Evolutionary conservation across 176 grass and related monocot species (phyloP), one percentile per base, ranked within the genome.

Genomic region (Miscanthus lutarioriparius): DNA sequence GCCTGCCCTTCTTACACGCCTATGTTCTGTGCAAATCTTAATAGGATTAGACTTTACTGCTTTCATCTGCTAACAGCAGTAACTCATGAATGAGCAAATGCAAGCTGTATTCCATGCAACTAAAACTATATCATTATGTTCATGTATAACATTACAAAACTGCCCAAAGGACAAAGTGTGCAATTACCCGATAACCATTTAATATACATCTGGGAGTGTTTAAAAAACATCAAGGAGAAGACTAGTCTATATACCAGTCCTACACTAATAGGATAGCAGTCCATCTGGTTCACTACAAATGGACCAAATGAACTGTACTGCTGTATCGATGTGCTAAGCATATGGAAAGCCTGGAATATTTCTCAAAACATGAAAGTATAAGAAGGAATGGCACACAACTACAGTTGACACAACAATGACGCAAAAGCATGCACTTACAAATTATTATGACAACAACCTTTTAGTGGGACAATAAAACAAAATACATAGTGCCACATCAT

Each of bases 381-480:
- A 54, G 17, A 30, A 54, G 45, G 63, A 75, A 15, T 22, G 22
- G 53, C 14, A 67, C 22, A 59, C n/a, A 62, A 62, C 53, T 58
- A 66, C 12, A 83, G 41, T 33, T 79, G 63, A 33, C 81, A 88
- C 17, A 64, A 53, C n/a, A 22, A 63, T 14, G 4, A 77, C 7
- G 30, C 23, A 64, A 68, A 85, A 19, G 16, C 22, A 53, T 74
- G 15, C 36, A 75, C 69, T 39, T 51, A 27, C 16, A 79, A 77
- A 45, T 38, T 27, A 13, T 10, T 36, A 61, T 47, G 35, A 75
- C 58, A 32, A n/a, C 12, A 22, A 58, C 32, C 6, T 38, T 70
- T 38, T 51, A 25, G 0, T 25, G 54, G 72, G 73, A 63, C 3
- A 3, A 12, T 43, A 69, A 12, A 61, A 56, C 70, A 69, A 59